A percentile compares a stretch with the other conserved stretches of the same genome.
phyloP scores from a whole-genome alignment of 2,329 filamentous ascomycete genomes.

The Diaporthe helianthi region DNA sequence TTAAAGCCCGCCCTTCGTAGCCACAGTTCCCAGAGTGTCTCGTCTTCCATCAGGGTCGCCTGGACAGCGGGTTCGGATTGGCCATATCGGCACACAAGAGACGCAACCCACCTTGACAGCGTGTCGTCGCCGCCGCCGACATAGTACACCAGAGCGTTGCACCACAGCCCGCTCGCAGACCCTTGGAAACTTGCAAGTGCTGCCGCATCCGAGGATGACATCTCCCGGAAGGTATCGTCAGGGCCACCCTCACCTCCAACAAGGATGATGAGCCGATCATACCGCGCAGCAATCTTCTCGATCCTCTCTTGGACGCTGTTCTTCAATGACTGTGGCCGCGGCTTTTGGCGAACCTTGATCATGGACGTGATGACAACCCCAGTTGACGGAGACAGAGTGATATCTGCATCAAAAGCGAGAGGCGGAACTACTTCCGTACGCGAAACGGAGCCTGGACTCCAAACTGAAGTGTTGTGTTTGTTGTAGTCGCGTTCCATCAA shows the following conservation, averaged over 20 bases:
- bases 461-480: conserved; percentile 37
- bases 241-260: conserved; percentile 61
- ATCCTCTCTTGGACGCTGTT: conserved; percentile 64
- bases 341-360: conserved; percentile 74
- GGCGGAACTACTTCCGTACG: conserved; percentile 42
- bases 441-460: conserved; percentile 37
- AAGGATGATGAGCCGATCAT: conserved; percentile 73
- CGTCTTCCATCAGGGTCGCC: conserved; percentile 55
- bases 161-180: conserved; percentile 53
- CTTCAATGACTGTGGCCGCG: conserved; percentile 61
- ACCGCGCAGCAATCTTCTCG: conserved; percentile 59
- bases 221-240: conserved; percentile 48
- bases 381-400: conserved; percentile 72
- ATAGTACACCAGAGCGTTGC: conserved; percentile 51
- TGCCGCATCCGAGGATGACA: conserved; percentile 50
- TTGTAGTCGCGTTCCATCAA: conserved; percentile 42
- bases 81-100: conserved; percentile 56
- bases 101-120: conserved; percentile 62
- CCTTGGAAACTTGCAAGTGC: conserved; percentile 58
- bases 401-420: conserved; percentile 69
- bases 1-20: conserved; percentile 72
- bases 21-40: conserved; percentile 73
- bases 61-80: conserved; percentile 38
- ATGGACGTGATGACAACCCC: conserved; percentile 76
- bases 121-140: conserved; percentile 58